Conservation (phyloP, 1,284 basidiomycete species). For the Trichosporon coremiiforme region DNA sequence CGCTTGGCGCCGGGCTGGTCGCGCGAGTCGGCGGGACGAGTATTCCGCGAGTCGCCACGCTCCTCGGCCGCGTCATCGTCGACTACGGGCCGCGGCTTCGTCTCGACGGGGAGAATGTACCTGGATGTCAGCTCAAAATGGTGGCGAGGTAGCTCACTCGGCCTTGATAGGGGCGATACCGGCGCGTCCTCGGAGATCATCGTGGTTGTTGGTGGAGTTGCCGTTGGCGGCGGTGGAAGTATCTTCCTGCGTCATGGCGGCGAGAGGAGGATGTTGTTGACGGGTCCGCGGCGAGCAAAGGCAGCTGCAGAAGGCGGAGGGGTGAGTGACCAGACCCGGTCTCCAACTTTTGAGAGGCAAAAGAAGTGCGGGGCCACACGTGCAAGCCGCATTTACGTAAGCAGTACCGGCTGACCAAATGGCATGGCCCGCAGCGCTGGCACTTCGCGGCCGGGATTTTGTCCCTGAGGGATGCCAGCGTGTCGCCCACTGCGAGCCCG, state of each 20-base stretch:
- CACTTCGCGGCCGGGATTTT: constrained; percentile 7
- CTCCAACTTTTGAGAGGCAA: constrained; percentile 21
- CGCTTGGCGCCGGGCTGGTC: constrained; percentile 46
- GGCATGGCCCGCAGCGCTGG: constrained; percentile 7
- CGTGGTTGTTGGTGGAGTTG: constrained; percentile 3
- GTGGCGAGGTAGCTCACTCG: constrained; percentile 62
- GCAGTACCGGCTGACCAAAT: neutral
- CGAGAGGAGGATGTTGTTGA: neutral
- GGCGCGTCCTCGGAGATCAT: constrained; percentile 23
- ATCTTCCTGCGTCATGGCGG: neutral
- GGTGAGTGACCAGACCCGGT: neutral
- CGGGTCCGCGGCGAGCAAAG: neutral
- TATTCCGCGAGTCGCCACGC: constrained; percentile 28
- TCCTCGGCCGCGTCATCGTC: constrained; percentile 71
- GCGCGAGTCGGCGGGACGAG: constrained; percentile 25
- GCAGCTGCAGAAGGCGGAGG: no score
- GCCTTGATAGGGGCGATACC: constrained; percentile 74
- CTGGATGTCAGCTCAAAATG: constrained; percentile 40
- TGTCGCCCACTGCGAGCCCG: constrained; percentile 19
- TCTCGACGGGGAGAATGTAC: constrained; percentile 58
- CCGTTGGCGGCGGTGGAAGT: neutral
- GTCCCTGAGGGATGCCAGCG: constrained; percentile 20
- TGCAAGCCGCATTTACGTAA: constrained; percentile 3
- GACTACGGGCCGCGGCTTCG: constrained; percentile 24
- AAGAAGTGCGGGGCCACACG: constrained; percentile 23